Evolutionary conservation across 768 basidiomycete genomes (phyloP), one percentile per base, ranked within the genome.

Genomic region (Amanita fuliginea): DNA sequence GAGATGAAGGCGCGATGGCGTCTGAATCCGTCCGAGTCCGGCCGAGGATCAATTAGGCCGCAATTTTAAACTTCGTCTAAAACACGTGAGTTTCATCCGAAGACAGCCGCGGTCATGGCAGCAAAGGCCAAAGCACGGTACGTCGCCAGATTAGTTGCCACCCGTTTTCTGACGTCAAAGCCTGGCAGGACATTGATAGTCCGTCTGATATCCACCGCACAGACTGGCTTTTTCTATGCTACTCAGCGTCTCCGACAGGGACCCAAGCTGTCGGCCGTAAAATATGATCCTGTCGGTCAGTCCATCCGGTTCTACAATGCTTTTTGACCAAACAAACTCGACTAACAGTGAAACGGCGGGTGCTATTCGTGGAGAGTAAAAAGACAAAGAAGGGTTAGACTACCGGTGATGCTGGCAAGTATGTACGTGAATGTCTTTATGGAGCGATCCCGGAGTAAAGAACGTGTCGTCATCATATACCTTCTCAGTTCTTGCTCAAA

Each of bases 221-320:
- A 89, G 65, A 94, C 91, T 1, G 91, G 92, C 9, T 91, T 77
- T 69, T 93, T 93, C 64, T 95, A 94, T 67, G 89, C 88, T 18
- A 86, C 86, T 2, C 76, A 82, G 54, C 77, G 92, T 18, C 67
- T 83, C 36, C 76, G 92, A 9, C 64, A 76, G 59, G 84, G 81
- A 2, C 80, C 87, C n/a, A 85, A 77, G 64, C 67, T 95, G 44
- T 81, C 87, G 6, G 83, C 87, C n/a, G 84, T 94, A 57, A 95
- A 94, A 64, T 94, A 93, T 62, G 92, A 95, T 59, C 89, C 90
- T 1, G 68, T 71, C 60, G 88, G 91, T 90, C 3, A 47, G 4
- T 10, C 44, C 41, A 55, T 30, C 22, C 26, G n/a, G 11, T 46
- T 24, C 11, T 26, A 26, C 1, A 8, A 24, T 13, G n/a, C 32